phyloP scores from a whole-genome alignment of 2,329 filamentous ascomycete genomes.

The Colletotrichum sansevieriae region DNA sequence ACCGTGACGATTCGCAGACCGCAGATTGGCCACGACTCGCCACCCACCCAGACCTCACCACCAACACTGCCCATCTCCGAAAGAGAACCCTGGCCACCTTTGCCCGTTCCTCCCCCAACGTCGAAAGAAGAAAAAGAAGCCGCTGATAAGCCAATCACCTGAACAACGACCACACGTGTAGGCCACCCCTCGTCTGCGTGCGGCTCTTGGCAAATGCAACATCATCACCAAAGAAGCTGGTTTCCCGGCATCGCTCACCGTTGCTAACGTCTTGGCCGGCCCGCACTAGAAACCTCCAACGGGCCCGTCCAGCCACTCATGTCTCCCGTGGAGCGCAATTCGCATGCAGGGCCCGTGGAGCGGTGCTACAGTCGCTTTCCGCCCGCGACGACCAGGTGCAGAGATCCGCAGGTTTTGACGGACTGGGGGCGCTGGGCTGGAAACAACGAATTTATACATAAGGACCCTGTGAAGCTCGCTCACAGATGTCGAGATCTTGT shows the following conservation, averaged over 20 bases:
- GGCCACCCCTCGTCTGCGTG: slow-evolving; percentile 24
- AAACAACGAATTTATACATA: slow-evolving; percentile 19
- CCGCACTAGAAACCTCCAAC: slow-evolving; percentile 3
- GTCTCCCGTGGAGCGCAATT: not conserved
- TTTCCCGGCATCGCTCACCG: slow-evolving; percentile 26
- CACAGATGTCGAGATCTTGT: not conserved
- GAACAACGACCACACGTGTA: slow-evolving; percentile 34
- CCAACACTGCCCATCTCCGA: slow-evolving; percentile 7
- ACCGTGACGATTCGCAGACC: slow-evolving; percentile 30
- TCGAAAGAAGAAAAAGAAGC: slow-evolving; percentile 27
- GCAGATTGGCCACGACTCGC: slow-evolving; percentile 26
- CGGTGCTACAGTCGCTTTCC: slow-evolving; percentile 3
- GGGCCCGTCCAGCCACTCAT: slow-evolving; percentile 28
- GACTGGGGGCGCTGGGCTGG: not conserved
- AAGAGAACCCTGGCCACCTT: not conserved
- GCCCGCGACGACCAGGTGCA: not conserved
- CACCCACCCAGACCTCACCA: not conserved
- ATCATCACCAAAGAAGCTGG: slow-evolving; percentile 38
- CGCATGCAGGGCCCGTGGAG: slow-evolving; percentile 17
- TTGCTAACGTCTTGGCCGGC: slow-evolving; percentile 28
- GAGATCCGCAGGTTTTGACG: slow-evolving; percentile 8
- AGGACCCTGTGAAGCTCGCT: slow-evolving; percentile 1
- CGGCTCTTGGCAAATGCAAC: slow-evolving; percentile 36
- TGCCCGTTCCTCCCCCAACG: slow-evolving; percentile 9
- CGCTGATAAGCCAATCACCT: slow-evolving; percentile 41